phyloP scores from a whole-genome alignment of 495 filamentous ascomycete genomes.

The Aspergillus egyptiacus region DNA sequence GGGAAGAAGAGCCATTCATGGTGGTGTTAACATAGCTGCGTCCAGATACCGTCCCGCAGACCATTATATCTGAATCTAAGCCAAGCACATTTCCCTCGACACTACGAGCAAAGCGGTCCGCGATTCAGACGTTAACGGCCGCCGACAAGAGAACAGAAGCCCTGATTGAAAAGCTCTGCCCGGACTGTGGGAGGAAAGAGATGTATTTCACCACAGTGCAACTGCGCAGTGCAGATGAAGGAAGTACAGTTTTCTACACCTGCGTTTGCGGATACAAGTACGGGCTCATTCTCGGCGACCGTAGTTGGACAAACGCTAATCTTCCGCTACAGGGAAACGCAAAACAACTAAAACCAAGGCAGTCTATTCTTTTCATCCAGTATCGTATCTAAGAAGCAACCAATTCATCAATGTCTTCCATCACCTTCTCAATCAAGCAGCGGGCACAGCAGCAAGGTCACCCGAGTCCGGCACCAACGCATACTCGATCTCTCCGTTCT shows the following conservation, averaged over 20 bases:
- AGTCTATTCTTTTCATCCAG: constrained; percentile 13
- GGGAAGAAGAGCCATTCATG: neutral
- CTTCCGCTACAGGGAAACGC: constrained; percentile 31
- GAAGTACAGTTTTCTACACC: constrained; percentile 80
- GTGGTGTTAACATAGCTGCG: constrained; percentile 4
- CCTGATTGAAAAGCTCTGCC: constrained; percentile 63
- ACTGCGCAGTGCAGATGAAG: constrained; percentile 89
- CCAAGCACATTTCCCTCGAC: constrained; percentile 81
- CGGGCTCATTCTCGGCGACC: constrained; percentile 22
- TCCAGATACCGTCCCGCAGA: constrained; percentile 73
- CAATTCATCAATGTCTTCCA: constrained; percentile 24
- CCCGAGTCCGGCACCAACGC: constrained; percentile 68
- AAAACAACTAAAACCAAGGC: constrained; percentile 33
- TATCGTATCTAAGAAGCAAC: constrained; percentile 17
- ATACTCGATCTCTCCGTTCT: constrained; percentile 82
- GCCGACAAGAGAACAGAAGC: constrained; percentile 75
- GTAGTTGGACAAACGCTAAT: constrained; percentile 25
- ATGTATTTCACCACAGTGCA: constrained; percentile 84
- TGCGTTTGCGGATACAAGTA: constrained; percentile 85
- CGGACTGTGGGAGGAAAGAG: constrained; percentile 72
- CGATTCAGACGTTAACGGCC: constrained; percentile 73
- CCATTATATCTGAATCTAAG: constrained; percentile 76
- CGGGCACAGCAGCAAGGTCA: constrained; percentile 29
- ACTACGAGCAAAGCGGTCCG: constrained; percentile 75
- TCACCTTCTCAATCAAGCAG: constrained; percentile 29